Conservation (phyloP, 306 rosid species). For the Carpinus viminea region DNA sequence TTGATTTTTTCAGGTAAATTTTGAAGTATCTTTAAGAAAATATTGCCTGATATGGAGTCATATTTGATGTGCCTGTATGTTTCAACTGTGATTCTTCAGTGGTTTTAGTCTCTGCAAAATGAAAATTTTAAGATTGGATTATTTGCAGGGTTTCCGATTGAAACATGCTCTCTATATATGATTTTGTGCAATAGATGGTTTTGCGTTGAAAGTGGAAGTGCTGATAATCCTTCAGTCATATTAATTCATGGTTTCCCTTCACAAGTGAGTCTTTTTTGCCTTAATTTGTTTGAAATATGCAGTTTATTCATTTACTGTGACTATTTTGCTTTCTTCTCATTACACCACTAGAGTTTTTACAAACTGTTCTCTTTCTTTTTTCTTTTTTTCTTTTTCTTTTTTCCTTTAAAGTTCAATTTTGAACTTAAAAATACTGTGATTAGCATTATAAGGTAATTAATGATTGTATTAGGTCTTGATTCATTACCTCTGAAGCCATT, state of each 20-base stretch:
- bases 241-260: constrained; percentile 92
- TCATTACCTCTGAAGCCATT: not conserved
- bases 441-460: too few species aligned
- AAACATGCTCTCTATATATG: constrained; percentile 47
- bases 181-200: constrained; percentile 88
- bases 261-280: constrained; percentile 54
- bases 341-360: too few species aligned
- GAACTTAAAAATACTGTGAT: too few species aligned
- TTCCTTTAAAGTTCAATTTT: too few species aligned
- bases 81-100: constrained; percentile 4
- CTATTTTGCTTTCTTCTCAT: not conserved
- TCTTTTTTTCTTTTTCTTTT: too few species aligned
- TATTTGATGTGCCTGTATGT: not conserved
- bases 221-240: constrained; percentile 73
- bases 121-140: constrained; percentile 40
- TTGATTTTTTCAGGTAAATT: constrained; percentile 67
- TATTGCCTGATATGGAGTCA: not conserved
- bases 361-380: too few species aligned
- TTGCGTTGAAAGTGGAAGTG: constrained; percentile 79
- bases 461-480: not conserved
- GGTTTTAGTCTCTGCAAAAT: constrained; percentile 17
- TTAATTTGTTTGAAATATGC: not conserved
- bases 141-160: constrained; percentile 51
- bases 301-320: not conserved
- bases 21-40: not conserved